Conservation (phyloP, 805 yeast species). For the Myxozyma vanderwaltii region DNA sequence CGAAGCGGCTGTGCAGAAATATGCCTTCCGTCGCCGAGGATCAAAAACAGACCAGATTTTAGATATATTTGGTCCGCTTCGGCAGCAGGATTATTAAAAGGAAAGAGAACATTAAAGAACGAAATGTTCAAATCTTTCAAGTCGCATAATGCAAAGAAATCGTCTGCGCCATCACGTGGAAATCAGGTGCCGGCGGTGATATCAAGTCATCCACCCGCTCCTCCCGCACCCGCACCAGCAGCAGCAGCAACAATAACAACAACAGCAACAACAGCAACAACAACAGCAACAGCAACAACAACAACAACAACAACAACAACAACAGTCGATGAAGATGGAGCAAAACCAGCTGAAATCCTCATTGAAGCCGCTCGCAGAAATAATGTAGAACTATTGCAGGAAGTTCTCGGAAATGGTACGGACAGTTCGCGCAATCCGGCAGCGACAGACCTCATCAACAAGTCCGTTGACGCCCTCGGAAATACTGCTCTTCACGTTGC, state of each 20-base stretch:
- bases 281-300: neutral
- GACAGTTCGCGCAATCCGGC: constrained; percentile 36
- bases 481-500: constrained; percentile 82
- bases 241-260: neutral
- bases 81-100: too few species aligned
- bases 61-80: too few species aligned
- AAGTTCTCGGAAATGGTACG: constrained; percentile 52
- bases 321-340: constrained; percentile 57
- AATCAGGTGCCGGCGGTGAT: too few species aligned
- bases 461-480: constrained; percentile 72
- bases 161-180: neutral
- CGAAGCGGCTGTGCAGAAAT: too few species aligned
- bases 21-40: too few species aligned
- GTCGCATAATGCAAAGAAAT: neutral
- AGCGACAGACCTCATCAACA: constrained; percentile 60
- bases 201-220: constrained; percentile 1
- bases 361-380: constrained; percentile 87
- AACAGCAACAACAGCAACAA: too few species aligned
- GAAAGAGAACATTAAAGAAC: too few species aligned
- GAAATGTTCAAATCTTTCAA: constrained; percentile 10
- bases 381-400: constrained; percentile 71
- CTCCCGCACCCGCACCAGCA: constrained; percentile 5
- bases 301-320: too few species aligned
- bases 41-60: too few species aligned
- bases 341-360: constrained; percentile 73